Conservation (phyloP, 2,329 filamentous ascomycete genomes). For the Herpotrichia juniperi region DNA sequence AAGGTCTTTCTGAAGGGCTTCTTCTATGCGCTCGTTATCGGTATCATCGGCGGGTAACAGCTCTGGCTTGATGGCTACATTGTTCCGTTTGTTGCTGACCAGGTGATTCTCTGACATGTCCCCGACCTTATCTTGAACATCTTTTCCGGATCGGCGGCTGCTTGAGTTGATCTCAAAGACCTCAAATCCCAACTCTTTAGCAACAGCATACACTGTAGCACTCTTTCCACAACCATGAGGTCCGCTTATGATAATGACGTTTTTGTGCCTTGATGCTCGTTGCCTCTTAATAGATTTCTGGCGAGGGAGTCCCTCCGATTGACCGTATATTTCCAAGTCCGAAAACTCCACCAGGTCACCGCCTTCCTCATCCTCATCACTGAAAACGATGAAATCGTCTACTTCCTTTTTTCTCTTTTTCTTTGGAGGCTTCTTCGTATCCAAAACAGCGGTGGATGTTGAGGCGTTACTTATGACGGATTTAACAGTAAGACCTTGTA, state of each 20-base stretch:
- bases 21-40: constrained; percentile 43
- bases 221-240: constrained; percentile 92
- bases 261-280: constrained; percentile 56
- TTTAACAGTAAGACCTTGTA: constrained; percentile 75
- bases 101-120: constrained; percentile 98
- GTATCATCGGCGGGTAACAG: constrained; percentile 29
- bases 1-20: constrained; percentile 62
- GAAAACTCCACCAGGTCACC: constrained; percentile 67
- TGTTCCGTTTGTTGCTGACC: constrained; percentile 62
- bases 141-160: constrained; percentile 82
- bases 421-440: constrained; percentile 45
- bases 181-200: constrained; percentile 89
- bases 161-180: constrained; percentile 93
- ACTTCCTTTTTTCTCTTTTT: constrained; percentile 67
- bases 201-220: constrained; percentile 87
- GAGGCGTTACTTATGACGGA: constrained; percentile 64
- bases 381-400: constrained; percentile 44
- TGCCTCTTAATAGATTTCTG: constrained; percentile 46
- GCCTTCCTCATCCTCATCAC: constrained; percentile 38
- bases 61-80: constrained; percentile 31
- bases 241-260: constrained; percentile 86
- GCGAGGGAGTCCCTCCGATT: constrained; percentile 25
- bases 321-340: constrained; percentile 58
- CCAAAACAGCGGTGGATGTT: constrained; percentile 15
- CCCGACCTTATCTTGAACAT: constrained; percentile 88